Evolutionary conservation across 169 alveolate genomes (phyloP), one percentile per base, ranked within the genome.

Genomic region (Sarcocystis neurona): DNA sequence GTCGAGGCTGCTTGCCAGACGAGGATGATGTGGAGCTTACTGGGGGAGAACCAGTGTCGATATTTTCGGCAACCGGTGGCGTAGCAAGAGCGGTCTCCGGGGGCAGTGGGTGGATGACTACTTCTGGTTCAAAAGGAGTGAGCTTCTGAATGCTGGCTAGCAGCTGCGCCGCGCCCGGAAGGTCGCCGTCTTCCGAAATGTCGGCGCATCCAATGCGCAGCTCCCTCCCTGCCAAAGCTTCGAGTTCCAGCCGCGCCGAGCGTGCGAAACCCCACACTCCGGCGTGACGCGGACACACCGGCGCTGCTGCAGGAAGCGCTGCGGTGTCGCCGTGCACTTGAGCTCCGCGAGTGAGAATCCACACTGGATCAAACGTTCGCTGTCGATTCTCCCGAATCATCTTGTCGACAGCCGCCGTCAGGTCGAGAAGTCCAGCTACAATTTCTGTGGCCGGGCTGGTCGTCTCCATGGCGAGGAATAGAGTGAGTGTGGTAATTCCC

Each of bases 201-300:
- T 91, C 94, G 32, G 88, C 90, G 72, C 94, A 91, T 2, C 92
- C 90, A 23, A 91, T 41, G 27, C 46, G 39, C n/a, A 56, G 74
- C 44, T 53, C 66, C 44, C 66, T 37, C 15, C 92, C 90, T 30
- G 72, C 39, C 8, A 44, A 74, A 34, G 86, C 92, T 41, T 84
- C 90, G 2, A 85, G 44, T 56, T 91, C 94, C 47, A 91, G 88
- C 34, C 91, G 90, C 27, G 93, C 93, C 39, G 95, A 84, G 27
- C 93, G 87, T 8, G 92, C 93, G 32, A 92, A 84, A n/a, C 94
- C 95, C 96, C 96, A 94, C 68, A 91, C 48, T 0, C 96, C 96
- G 1, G 96, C 91, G 39, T 93, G 92, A 39, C 70, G n/a, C n/a
- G n/a, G n/a, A n/a, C n/a, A n/a, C 34, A 43, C 56, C 6, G 82